phyloP scores from a whole-genome alignment of 169 alveolate species.

The Prorocentrum cordatum region DNA sequence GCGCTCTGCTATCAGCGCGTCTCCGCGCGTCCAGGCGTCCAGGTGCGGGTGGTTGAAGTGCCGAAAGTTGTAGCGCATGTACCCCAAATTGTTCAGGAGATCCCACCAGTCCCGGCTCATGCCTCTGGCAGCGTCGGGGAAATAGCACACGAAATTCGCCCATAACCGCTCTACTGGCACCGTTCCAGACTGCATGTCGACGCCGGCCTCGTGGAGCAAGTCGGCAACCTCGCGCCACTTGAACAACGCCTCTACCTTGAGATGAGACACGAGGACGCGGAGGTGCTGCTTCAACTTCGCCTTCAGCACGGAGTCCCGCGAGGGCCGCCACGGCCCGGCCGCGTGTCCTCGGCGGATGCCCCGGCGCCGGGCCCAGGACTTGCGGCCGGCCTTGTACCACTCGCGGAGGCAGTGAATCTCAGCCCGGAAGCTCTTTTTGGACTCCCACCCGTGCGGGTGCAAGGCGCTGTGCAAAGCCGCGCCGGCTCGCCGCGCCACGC shows the following conservation, averaged over 20 bases:
- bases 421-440: neutral
- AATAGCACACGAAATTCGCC: neutral
- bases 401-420: neutral
- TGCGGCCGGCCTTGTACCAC: neutral
- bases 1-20: neutral
- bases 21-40: neutral
- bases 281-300: neutral
- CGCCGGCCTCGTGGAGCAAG: neutral
- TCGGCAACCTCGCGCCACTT: neutral
- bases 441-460: neutral
- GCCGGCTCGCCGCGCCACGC: neutral
- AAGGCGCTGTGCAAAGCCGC: neutral
- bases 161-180: slow-evolving; percentile 11
- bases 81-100: neutral
- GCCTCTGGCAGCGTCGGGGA: neutral
- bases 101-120: neutral
- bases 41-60: neutral
- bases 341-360: neutral
- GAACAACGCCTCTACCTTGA: neutral
- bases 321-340: neutral
- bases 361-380: neutral
- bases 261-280: neutral
- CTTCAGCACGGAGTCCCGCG: neutral
- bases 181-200: neutral
- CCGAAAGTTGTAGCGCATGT: neutral